phyloP scores from a whole-genome alignment of 2,329 filamentous ascomycete genomes.

The Fusarium torreyae region DNA sequence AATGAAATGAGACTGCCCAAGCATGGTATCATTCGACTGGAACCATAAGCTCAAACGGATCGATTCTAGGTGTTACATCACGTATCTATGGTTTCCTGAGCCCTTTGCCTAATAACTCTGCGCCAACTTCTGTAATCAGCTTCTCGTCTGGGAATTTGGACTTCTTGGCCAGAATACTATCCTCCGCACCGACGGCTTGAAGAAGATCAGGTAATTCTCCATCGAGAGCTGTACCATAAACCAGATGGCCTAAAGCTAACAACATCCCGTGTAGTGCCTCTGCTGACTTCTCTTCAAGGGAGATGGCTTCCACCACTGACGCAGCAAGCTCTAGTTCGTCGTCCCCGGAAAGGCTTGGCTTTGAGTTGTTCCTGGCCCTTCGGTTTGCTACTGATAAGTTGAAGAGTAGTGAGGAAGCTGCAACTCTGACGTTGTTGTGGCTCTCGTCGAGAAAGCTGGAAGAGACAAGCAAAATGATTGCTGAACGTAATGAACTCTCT shows the following conservation, averaged over 20 bases:
- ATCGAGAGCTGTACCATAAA: conserved; percentile 77
- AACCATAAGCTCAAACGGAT: not conserved
- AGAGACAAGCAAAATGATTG: conserved; percentile 79
- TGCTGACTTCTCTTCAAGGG: conserved; percentile 70
- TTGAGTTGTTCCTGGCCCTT: conserved; percentile 70
- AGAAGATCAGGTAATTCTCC: conserved; percentile 87
- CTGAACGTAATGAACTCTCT: conserved; percentile 65
- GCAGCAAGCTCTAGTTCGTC: conserved; percentile 88
- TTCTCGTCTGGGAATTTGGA: conserved; percentile 70
- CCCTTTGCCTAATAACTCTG: conserved; percentile 67
- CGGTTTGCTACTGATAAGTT: conserved; percentile 84
- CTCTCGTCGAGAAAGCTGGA: conserved; percentile 83
- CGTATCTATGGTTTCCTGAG: conserved; percentile 54
- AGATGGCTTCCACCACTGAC: conserved; percentile 81
- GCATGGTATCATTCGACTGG: not conserved
- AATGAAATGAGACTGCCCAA: not conserved
- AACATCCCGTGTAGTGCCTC: conserved; percentile 85
- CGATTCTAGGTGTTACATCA: not conserved
- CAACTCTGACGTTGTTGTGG: conserved; percentile 82
- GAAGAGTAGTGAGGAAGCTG: conserved; percentile 86
- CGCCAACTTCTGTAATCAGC: conserved; percentile 70
- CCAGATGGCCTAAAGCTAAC: conserved; percentile 81
- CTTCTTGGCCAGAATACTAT: conserved; percentile 72
- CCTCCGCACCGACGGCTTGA: conserved; percentile 80
- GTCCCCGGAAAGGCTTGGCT: conserved; percentile 74